Base-by-base conservation (phyloP, 495 filamentous ascomycete genomes). In the Copromyces sp. region DNA sequence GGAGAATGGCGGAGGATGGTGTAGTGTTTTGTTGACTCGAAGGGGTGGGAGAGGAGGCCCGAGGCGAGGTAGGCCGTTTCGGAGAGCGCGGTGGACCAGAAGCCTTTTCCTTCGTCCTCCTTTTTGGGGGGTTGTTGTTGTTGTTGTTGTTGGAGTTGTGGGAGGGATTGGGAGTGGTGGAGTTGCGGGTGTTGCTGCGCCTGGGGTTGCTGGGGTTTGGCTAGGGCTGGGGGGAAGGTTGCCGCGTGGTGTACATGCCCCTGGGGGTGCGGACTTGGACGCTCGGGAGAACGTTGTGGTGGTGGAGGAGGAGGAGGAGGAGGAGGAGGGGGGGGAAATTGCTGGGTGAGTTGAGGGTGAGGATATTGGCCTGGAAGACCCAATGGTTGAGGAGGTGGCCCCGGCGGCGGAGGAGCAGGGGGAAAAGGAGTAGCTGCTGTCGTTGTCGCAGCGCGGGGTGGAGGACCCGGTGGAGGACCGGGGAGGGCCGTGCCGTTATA, bases 1-100 rank as follows among this genome's bases (percentile, higher is more conserved):
- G 86, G 81, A 0, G 89, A 90, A 73, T 92, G 90, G 3, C 90
- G 87, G 20, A 92, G 82, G 70, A 92, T 89, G 47, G 87, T 90
- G 75, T 85, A 88, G 79, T 91, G 89, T 68, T 88, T 90, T 17
- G 86, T 92, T 14, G 87, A 89, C 74, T 90, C 88, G 40, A 82
- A 84, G 0, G 90, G 89, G 73, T 88, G 90, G 16, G 83, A 81
- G 53, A 92, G 84, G 39, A 92, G 80, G 4, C 90, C 89, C 3
- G 86, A 87, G 29, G 90, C 86, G 68, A 91, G 89, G 77, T 92
- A 86, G 12, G 85, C 83, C 0, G 88, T 86, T 74, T 90, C 87
- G 12, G 84, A 82, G 17, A 89, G 81, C 73, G 86, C 87, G 9
- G 77, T 75, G 69, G 84, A 81, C 83, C 83, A 82, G 75, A 80